Conservation (phyloP, 768 basidiomycete genomes). For the Xerocomus brunneocitrinus region DNA sequence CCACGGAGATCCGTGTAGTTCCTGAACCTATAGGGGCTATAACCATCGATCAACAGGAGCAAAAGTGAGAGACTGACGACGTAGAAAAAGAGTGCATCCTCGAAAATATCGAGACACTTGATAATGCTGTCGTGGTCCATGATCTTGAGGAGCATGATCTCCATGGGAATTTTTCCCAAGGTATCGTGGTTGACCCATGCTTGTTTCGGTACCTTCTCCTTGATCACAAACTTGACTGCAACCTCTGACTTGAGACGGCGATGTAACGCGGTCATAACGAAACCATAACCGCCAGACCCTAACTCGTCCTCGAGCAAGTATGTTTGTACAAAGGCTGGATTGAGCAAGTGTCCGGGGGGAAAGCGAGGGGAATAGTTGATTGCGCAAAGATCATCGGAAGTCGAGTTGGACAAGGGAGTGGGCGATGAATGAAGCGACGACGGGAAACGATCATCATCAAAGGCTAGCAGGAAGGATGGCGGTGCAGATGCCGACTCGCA, state of each 20-base stretch:
- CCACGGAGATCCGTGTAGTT: slow-evolving; percentile 93
- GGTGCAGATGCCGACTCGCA: not conserved
- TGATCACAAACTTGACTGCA: slow-evolving; percentile 94
- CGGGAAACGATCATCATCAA: slow-evolving; percentile 2
- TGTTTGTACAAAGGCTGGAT: slow-evolving; percentile 51
- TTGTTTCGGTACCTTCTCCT: slow-evolving; percentile 55
- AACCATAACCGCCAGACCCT: slow-evolving; percentile 91
- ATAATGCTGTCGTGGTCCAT: slow-evolving; percentile 80
- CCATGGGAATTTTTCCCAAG: slow-evolving; percentile 67
- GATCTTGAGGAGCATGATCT: slow-evolving; percentile 70
- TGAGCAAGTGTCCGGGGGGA: slow-evolving; percentile 55
- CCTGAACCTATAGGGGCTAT: slow-evolving; percentile 61
- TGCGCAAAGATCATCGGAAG: slow-evolving; percentile 14
- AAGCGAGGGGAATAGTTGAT: slow-evolving; percentile 47
- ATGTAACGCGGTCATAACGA: slow-evolving; percentile 84
- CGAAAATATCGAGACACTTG: slow-evolving; percentile 77
- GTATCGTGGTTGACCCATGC: slow-evolving; percentile 54
- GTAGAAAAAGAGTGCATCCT: slow-evolving; percentile 83
- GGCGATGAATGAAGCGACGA: not conserved
- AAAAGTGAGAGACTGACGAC: slow-evolving; percentile 50
- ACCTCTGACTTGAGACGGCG: slow-evolving; percentile 60
- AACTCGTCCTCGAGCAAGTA: slow-evolving; percentile 73
- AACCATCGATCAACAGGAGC: slow-evolving; percentile 2
- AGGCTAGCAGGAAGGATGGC: slow-evolving; percentile 24
- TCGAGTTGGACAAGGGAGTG: not conserved